Percentiles rank a stretch among this genome's conserved stretches.
Evolutionary conservation across 208 protist genomes (phyloP).

Genomic region (Acanthamoeba healyi): DNA sequence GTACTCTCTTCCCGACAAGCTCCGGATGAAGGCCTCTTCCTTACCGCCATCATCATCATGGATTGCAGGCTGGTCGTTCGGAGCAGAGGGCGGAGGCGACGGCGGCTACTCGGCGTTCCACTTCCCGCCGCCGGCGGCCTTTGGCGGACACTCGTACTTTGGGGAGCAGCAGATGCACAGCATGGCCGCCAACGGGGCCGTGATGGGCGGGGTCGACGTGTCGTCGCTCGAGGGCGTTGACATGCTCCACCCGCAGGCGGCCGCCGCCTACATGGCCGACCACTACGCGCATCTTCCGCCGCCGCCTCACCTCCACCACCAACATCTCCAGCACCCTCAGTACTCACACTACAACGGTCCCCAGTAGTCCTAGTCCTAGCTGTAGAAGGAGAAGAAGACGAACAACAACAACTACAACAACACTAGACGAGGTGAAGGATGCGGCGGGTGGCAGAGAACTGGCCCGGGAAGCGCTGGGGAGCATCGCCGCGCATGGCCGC

Average conservation of each 20-base stretch:
- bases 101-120: neutral
- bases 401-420: too few species aligned
- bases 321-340: neutral
- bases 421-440: slow-evolving; percentile 32
- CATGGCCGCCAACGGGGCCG: too few species aligned
- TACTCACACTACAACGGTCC: neutral
- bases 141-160: neutral
- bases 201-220: neutral
- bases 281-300: neutral
- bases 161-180: neutral
- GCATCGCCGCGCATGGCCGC: slow-evolving; percentile 15
- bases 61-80: neutral
- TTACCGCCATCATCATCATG: too few species aligned
- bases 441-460: neutral
- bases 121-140: neutral
- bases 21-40: too few species aligned
- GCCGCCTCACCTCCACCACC: neutral
- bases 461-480: slow-evolving; percentile 12
- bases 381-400: too few species aligned
- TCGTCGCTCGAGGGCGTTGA: neutral
- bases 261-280: neutral
- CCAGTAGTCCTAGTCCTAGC: neutral
- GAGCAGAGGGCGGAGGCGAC: neutral
- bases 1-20: too few species aligned
- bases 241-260: neutral